Base-by-base conservation (phyloP, 2,329 filamentous ascomycete genomes). In the Phialocephala sp. region DNA sequence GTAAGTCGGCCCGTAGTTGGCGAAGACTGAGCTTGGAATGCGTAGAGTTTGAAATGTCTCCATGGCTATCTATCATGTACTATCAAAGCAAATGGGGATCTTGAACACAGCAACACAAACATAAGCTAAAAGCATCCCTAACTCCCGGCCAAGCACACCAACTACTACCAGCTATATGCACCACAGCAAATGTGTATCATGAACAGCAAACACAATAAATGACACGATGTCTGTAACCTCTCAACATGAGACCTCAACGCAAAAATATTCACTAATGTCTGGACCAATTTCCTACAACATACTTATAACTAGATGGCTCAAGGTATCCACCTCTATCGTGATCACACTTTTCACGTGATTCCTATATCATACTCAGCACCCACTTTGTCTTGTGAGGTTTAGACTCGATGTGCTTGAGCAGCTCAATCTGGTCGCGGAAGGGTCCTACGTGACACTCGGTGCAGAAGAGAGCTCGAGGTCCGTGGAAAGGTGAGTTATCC, bases 401-500 rank as follows among this genome's bases (percentile, higher is more conserved):
- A 2, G 58, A 60, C 24, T 60, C 58, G 41, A 60, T 60, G 11
- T 60, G 58, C 27, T 36, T 45, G 1, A 60, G 24, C 18, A 60
- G 24, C 8, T 37, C 41, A 12, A 60, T 50, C 24, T 60, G 58
- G 27, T 50, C 35, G 6, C 24, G 37, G 27, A 60, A 50, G 6
- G 41, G 15, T 12, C 24, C 24, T 3, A 60, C 11, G 8, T 36
- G 24, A 37, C 58, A 60, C 20, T 60, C 58, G 20, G 41, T 50
- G 24, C 58, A 60, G 2, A 45, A 12, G 9, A 60, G 14, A 9
- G 18, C 12, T n/a, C 11, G 58, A 9, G 39, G 22, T 2, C 41
- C 58, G 35, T 60, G 58, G 22, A 60, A 60, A 8, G 58, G 58
- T 12, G 58, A 60, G 58, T 60, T 12, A 5, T 47, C 20, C 43